phyloP scores from a whole-genome alignment of 441 rosid species.

The Macaranga tanarius region DNA sequence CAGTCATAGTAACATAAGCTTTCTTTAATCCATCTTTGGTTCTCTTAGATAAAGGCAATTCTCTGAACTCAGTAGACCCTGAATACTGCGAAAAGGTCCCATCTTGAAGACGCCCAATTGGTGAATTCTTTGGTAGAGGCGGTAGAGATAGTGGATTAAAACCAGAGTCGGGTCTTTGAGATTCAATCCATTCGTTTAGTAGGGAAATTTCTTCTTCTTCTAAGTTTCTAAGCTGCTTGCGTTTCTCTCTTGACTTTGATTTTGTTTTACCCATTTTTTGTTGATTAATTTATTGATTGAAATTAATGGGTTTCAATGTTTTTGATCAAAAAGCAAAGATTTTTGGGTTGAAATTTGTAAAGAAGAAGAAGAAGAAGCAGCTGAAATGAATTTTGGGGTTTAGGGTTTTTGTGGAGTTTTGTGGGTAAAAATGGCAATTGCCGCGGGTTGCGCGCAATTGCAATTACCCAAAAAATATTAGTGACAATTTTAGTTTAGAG shows the following conservation, averaged over 20 bases:
- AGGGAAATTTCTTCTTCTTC: slow-evolving; percentile 55
- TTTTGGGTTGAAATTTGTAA: too few species aligned
- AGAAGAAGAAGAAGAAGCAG: too few species aligned
- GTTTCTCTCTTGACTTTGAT: slow-evolving; percentile 44
- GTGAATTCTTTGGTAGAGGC: slow-evolving; percentile 45
- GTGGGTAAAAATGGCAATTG: too few species aligned
- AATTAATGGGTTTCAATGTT: too few species aligned
- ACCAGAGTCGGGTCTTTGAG: slow-evolving; percentile 78
- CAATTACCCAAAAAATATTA: too few species aligned
- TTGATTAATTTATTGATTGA: too few species aligned
- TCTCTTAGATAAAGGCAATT: slow-evolving; percentile 71
- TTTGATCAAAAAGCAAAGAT: too few species aligned
- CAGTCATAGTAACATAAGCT: slow-evolving; percentile 62
- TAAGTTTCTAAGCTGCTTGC: slow-evolving; percentile 25
- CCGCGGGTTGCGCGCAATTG: too few species aligned
- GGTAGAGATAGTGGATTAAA: slow-evolving; percentile 64
- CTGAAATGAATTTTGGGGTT: too few species aligned
- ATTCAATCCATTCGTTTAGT: slow-evolving; percentile 68
- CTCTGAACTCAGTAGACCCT: slow-evolving; percentile 53
- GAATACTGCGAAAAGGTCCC: slow-evolving; percentile 58
- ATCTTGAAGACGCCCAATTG: slow-evolving; percentile 44
- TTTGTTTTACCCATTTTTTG: slow-evolving; percentile 52
- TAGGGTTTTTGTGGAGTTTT: too few species aligned
- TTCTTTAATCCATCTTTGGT: slow-evolving; percentile 61
- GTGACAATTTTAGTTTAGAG: too few species aligned